Conservation (phyloP, 2,329 filamentous ascomycete genomes). For the Passalora sequoiae region DNA sequence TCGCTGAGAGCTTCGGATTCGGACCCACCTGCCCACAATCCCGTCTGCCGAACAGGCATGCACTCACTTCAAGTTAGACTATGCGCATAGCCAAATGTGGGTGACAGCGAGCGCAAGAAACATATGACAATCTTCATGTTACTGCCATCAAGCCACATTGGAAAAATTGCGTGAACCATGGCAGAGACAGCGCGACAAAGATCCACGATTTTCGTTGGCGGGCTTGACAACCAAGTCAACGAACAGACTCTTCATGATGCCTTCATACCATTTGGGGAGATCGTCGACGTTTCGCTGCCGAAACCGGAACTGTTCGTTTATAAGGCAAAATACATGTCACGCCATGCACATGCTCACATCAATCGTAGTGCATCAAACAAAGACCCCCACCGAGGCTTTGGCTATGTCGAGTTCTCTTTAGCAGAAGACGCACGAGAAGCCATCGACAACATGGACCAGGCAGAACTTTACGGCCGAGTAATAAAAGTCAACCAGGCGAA, state of each 20-base stretch:
- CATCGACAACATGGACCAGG: conserved; percentile 98
- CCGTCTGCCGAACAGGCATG: no score
- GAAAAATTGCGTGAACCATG: no score
- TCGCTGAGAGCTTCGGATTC: no score
- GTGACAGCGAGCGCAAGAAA: no score
- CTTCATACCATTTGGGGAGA: conserved; percentile 95
- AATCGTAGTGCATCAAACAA: conserved; percentile 55
- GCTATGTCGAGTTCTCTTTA: conserved; percentile 91
- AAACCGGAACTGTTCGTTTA: conserved; percentile 80
- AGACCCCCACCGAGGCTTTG: conserved; percentile 84
- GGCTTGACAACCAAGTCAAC: conserved; percentile 74
- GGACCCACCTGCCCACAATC: no score
- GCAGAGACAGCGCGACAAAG: conserved; percentile 73
- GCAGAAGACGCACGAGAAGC: conserved; percentile 83
- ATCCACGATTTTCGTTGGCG: conserved; percentile 86
- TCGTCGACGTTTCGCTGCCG: conserved; percentile 83
- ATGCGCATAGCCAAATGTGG: no score
- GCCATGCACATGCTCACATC: conserved; percentile 5
- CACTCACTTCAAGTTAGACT: no score
- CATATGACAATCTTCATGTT: no score
- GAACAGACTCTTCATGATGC: conserved; percentile 73
- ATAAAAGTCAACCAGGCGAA: conserved; percentile 92
- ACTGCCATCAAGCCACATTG: no score
- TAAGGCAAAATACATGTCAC: conserved; percentile 29
- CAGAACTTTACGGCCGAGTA: conserved; percentile 85